Evolutionary conservation across 2,329 filamentous ascomycete genomes (phyloP).

Genomic region (Cladosporium oxysporum): DNA sequence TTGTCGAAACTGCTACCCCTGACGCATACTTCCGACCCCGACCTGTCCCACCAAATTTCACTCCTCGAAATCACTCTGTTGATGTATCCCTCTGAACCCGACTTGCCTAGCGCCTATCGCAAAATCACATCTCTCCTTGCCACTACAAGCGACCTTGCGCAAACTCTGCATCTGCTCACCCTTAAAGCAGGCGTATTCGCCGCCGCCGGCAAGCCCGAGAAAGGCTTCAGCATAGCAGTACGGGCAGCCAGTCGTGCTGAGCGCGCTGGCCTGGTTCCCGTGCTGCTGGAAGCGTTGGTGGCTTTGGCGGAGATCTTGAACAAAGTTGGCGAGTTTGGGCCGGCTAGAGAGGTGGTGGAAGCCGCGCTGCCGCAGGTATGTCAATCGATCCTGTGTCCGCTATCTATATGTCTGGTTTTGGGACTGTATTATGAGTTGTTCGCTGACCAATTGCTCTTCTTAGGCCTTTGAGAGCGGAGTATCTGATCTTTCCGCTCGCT

Average conservation of each 20-base stretch:
- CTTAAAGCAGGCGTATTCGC: conserved; percentile 72
- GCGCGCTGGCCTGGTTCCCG: conserved; percentile 66
- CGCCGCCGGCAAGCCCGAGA: conserved; percentile 67
- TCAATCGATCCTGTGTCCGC: neutral
- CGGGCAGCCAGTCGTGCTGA: conserved; percentile 74
- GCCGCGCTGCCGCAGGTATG: conserved; percentile 64
- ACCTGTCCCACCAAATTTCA: conserved; percentile 61
- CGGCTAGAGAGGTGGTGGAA: conserved; percentile 64
- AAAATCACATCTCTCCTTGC: conserved; percentile 8
- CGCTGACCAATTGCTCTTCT: neutral
- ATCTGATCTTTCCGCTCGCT: conserved; percentile 2
- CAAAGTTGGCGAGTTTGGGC: conserved; percentile 68
- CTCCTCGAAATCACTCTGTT: conserved; percentile 62
- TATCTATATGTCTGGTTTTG: neutral
- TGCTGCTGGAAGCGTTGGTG: conserved; percentile 72
- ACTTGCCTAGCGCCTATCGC: conserved; percentile 31
- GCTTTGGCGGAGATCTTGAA: conserved; percentile 69
- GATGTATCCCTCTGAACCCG: conserved; percentile 38
- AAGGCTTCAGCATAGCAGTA: conserved; percentile 75
- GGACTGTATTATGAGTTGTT: neutral
- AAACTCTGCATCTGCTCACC: conserved; percentile 70
- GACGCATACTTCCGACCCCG: conserved; percentile 50
- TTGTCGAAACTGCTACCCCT: conserved; percentile 58
- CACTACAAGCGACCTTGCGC: conserved; percentile 53
- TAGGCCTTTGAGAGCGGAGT: conserved; percentile 12